Conservation (phyloP, 306 rosid genomes). For the Macrotyloma uniflorum region DNA sequence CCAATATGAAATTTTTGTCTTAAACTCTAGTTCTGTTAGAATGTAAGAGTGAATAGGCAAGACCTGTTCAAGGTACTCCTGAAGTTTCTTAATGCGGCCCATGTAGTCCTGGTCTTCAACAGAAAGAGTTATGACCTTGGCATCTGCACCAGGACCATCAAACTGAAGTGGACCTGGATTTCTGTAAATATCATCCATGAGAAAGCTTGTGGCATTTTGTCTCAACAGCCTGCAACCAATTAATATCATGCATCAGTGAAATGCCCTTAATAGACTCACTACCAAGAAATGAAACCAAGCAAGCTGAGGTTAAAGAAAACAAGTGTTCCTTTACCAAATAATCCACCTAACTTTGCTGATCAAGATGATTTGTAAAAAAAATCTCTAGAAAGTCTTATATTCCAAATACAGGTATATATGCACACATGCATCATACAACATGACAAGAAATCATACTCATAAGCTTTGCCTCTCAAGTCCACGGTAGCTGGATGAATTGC, state of each 20-base stretch:
- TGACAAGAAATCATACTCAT: slow-evolving; percentile 64
- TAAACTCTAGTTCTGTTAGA: neutral
- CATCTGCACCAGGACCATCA: slow-evolving; percentile 96
- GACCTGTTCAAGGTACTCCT: slow-evolving; percentile 91
- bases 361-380: slow-evolving; percentile 2
- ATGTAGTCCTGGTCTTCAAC: slow-evolving; percentile 97
- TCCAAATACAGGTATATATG: neutral
- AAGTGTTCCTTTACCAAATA: neutral
- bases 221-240: slow-evolving; percentile 74
- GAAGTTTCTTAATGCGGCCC: slow-evolving; percentile 97
- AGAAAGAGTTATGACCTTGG: slow-evolving; percentile 72
- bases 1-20: neutral
- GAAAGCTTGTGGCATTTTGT: slow-evolving; percentile 67
- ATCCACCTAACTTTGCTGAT: neutral
- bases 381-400: neutral
- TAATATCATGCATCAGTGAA: slow-evolving; percentile 35
- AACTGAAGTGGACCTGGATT: slow-evolving; percentile 99
- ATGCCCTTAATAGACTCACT: neutral
- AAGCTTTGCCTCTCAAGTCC: slow-evolving; percentile 96
- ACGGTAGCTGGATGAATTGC: slow-evolving; percentile 96
- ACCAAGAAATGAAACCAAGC: neutral
- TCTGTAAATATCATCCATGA: slow-evolving; percentile 87
- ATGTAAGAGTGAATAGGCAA: neutral
- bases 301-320: neutral
- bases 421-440: neutral